Percentiles rank a stretch among this genome's conserved stretches.
Conservation (phyloP, 768 basidiomycete genomes). For the Lentinula aciculospora region DNA sequence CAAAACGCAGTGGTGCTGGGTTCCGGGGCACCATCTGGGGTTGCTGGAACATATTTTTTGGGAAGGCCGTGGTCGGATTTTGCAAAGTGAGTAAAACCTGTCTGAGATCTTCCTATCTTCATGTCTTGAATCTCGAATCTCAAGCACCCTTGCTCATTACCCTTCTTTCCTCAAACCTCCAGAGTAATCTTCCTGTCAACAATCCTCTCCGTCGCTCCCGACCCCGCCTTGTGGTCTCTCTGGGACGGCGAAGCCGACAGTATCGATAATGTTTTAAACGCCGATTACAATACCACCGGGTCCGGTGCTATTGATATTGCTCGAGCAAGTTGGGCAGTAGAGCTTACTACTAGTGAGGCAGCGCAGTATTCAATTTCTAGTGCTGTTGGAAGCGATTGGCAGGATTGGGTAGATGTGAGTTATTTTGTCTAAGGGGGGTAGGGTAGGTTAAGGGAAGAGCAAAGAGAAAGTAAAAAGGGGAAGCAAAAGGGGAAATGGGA, state of each 20-base stretch:
- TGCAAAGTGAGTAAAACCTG: not conserved
- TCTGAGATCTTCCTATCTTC: slow-evolving; percentile 16
- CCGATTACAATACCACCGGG: slow-evolving; percentile 40
- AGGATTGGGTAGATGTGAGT: slow-evolving; percentile 37
- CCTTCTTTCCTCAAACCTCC: not conserved
- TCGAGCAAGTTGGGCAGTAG: slow-evolving; percentile 35
- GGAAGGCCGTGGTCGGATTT: slow-evolving; percentile 43
- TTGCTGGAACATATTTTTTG: slow-evolving; percentile 31
- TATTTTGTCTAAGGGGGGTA: slow-evolving; percentile 29
- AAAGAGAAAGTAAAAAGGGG: too few species aligned
- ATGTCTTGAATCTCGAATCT: not conserved
- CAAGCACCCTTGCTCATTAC: not conserved
- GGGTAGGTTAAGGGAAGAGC: too few species aligned
- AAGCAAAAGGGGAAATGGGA: too few species aligned
- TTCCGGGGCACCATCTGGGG: slow-evolving; percentile 29
- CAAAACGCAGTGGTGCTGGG: slow-evolving; percentile 37
- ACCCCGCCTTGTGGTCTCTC: slow-evolving; percentile 38
- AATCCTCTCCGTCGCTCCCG: slow-evolving; percentile 31
- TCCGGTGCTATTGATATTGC: slow-evolving; percentile 27
- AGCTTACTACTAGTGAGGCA: slow-evolving; percentile 30
- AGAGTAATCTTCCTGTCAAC: slow-evolving; percentile 48
- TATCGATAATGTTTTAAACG: slow-evolving; percentile 40
- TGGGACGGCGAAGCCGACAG: slow-evolving; percentile 32
- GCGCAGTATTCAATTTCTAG: slow-evolving; percentile 33
- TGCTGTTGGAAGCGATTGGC: slow-evolving; percentile 40